Evolutionary conservation across 2,329 filamentous ascomycete species (phyloP).

Genomic region (Neobulgaria alba): DNA sequence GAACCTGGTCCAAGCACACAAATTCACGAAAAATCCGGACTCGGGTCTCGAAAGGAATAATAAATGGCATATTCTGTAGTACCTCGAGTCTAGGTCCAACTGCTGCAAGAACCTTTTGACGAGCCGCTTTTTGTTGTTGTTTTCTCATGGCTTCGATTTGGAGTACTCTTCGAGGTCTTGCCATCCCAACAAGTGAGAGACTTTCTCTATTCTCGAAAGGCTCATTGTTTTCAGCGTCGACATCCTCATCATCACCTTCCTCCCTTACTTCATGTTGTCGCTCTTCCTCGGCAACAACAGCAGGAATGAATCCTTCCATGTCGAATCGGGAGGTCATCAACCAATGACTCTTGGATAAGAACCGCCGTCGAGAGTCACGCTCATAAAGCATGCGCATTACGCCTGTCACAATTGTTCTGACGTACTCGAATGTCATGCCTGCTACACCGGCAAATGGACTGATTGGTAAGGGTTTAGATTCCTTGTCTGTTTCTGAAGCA

Average conservation of each 20-base stretch:
- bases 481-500: conserved; percentile 8
- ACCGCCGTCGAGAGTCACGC: conserved; percentile 79
- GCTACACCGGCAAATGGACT: conserved; percentile 51
- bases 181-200: conserved; percentile 42
- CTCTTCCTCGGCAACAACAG: conserved; percentile 83
- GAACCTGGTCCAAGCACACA: conserved; percentile 71
- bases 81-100: conserved; percentile 85
- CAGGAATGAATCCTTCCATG: conserved; percentile 78
- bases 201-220: conserved; percentile 25
- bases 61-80: conserved; percentile 91
- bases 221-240: conserved; percentile 37
- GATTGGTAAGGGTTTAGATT: conserved; percentile 18
- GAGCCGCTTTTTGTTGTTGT: conserved; percentile 57
- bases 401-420: conserved; percentile 71
- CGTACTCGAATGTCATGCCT: conserved; percentile 67
- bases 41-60: conserved; percentile 84
- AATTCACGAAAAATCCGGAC: conserved; percentile 93
- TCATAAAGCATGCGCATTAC: conserved; percentile 86
- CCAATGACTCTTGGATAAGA: conserved; percentile 81
- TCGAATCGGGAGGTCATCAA: conserved; percentile 84
- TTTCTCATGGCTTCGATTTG: conserved; percentile 53
- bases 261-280: conserved; percentile 60
- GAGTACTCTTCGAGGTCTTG: conserved; percentile 53
- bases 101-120: conserved; percentile 64
- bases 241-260: conserved; percentile 44